phyloP scores from a whole-genome alignment of 164 flowering plant species.

The Hamamelis virginiana region DNA sequence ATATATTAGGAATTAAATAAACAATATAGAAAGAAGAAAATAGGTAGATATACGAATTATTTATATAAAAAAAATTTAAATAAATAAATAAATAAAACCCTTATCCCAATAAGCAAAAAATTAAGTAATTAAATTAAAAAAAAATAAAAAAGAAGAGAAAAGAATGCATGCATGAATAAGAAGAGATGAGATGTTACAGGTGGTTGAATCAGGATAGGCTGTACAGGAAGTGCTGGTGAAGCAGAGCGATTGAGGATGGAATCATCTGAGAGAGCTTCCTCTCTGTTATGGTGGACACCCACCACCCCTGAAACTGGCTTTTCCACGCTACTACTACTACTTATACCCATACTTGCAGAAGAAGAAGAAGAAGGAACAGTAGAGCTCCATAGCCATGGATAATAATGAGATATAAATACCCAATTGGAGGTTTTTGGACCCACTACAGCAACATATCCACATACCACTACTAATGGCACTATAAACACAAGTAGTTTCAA shows the following conservation, averaged over 20 bases:
- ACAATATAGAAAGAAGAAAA: too few species aligned
- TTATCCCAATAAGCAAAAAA: too few species aligned
- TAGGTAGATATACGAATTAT: too few species aligned
- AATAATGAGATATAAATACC: constrained; percentile 18
- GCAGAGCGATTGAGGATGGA: constrained; percentile 12
- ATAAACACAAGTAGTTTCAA: constrained; percentile 30
- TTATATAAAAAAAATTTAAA: too few species aligned
- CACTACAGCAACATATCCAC: constrained; percentile 24
- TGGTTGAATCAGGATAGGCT: background rate
- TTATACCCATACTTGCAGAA: background rate
- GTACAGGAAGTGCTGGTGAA: constrained; percentile 13
- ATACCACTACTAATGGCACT: constrained; percentile 32
- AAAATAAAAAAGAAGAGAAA: background rate
- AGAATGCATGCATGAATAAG: too few species aligned
- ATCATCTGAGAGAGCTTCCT: constrained; percentile 15
- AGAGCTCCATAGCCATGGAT: constrained; percentile 19
- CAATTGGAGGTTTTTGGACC: constrained; percentile 27
- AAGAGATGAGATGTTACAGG: background rate
- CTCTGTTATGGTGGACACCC: constrained; percentile 3
- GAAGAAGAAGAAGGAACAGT: background rate
- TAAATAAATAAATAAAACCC: too few species aligned
- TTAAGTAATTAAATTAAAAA: too few species aligned
- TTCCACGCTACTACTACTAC: too few species aligned
- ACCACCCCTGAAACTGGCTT: constrained; percentile 7
- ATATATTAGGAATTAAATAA: too few species aligned